A percentile compares a stretch with the other conserved stretches of the same genome.
Conservation (phyloP, 495 filamentous ascomycete genomes). For the Hypoxylon perforatum region DNA sequence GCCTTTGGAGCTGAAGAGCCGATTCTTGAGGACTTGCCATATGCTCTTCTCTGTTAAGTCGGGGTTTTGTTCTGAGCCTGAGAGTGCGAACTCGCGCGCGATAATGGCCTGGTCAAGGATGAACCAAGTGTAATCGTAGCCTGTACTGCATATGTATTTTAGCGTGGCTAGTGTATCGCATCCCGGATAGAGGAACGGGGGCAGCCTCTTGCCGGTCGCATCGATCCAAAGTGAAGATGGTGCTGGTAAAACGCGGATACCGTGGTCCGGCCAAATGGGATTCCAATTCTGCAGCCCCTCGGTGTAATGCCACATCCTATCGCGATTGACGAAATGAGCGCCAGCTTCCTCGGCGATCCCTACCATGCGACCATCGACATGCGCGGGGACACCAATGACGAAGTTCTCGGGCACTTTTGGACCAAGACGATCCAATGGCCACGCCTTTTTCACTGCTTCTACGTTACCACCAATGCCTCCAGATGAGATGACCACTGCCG, state of each 20-base stretch:
- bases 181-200: conserved; percentile 60
- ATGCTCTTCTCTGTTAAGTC: conserved; percentile 63
- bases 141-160: conserved; percentile 63
- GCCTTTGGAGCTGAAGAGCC: conserved; percentile 59
- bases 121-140: conserved; percentile 67
- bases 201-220: conserved; percentile 61
- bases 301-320: conserved; percentile 67
- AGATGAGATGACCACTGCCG: conserved; percentile 56
- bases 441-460: conserved; percentile 60
- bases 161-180: conserved; percentile 63
- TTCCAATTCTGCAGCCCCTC: conserved; percentile 65
- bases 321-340: conserved; percentile 60
- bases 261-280: conserved; percentile 63
- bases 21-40: conserved; percentile 56
- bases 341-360: conserved; percentile 58
- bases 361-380: conserved; percentile 65
- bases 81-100: conserved; percentile 63
- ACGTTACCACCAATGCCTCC: conserved; percentile 64
- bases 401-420: conserved; percentile 58
- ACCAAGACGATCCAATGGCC: conserved; percentile 60
- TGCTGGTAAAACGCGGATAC: conserved; percentile 62
- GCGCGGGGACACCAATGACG: conserved; percentile 62
- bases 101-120: conserved; percentile 62
- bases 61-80: conserved; percentile 65
- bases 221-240: conserved; percentile 66